These are phyloP conservation scores for Torulaspora globosa DNA, from an alignment of 1,139 yeast species.

Conservation along the genomic window DNA sequence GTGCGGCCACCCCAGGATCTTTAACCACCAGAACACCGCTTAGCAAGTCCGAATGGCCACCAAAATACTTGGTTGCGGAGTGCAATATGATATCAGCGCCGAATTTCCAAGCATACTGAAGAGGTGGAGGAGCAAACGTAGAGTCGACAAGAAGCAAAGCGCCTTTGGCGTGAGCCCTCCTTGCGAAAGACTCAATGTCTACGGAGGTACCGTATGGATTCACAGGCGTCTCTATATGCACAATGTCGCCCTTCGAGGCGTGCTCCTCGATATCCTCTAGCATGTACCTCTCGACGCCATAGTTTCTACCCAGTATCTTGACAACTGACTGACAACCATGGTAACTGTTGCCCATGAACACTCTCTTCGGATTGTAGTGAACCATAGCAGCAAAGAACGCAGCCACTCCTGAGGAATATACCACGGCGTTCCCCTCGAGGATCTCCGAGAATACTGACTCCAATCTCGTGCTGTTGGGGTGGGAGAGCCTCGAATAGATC, in stretches of 20 bases:
- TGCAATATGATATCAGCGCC: slow-evolving; percentile 86
- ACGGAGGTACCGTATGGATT: slow-evolving; percentile 76
- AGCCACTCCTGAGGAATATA: slow-evolving; percentile 73
- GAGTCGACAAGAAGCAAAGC: slow-evolving; percentile 74
- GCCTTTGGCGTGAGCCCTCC: slow-evolving; percentile 63
- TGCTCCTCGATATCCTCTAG: slow-evolving; percentile 49
- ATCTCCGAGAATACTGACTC: slow-evolving; percentile 64
- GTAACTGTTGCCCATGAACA: slow-evolving; percentile 77
- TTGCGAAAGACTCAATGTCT: slow-evolving; percentile 60
- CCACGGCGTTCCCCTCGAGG: slow-evolving; percentile 54
- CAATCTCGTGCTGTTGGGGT: slow-evolving; percentile 64
- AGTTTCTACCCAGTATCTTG: slow-evolving; percentile 56
- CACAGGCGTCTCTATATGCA: slow-evolving; percentile 83
- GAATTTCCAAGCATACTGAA: slow-evolving; percentile 70
- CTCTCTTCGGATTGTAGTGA: slow-evolving; percentile 64
- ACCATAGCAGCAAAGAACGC: slow-evolving; percentile 78
- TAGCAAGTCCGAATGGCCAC: slow-evolving; percentile 88
- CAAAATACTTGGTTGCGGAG: slow-evolving; percentile 87
- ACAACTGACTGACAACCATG: slow-evolving; percentile 79
- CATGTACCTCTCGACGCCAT: slow-evolving; percentile 51
- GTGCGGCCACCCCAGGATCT: slow-evolving; percentile 43
- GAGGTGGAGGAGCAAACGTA: slow-evolving; percentile 91
- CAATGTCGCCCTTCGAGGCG: slow-evolving; percentile 65
- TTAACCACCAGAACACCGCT: slow-evolving; percentile 75
- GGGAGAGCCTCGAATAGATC: slow-evolving; percentile 66